A percentile compares a stretch with the other conserved stretches of the same genome.
Conservation (phyloP, 2,329 filamentous ascomycete species). For the Penicillium sp. region DNA sequence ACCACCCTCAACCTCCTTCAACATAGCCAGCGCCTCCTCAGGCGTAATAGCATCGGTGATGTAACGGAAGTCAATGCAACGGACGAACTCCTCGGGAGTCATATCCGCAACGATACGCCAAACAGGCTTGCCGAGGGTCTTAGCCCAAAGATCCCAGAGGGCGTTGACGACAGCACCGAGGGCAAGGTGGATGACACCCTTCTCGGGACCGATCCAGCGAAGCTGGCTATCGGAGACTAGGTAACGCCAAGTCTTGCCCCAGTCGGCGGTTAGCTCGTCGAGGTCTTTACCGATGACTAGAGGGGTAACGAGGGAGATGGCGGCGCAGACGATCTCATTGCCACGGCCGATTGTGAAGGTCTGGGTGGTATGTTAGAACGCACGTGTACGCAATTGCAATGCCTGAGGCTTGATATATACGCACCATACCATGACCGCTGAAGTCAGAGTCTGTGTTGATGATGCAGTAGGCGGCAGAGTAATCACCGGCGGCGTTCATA, state of each 20-base stretch:
- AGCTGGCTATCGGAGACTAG: slow-evolving; percentile 89
- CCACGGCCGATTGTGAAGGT: slow-evolving; percentile 62
- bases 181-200: slow-evolving; percentile 90
- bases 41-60: slow-evolving; percentile 91
- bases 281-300: slow-evolving; percentile 75
- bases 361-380: slow-evolving; percentile 17
- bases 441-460: slow-evolving; percentile 70
- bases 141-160: slow-evolving; percentile 94
- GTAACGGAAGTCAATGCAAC: slow-evolving; percentile 90
- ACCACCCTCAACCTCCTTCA: slow-evolving; percentile 63
- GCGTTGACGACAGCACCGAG: slow-evolving; percentile 88
- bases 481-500: slow-evolving; percentile 93
- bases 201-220: slow-evolving; percentile 91
- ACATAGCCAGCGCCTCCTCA: slow-evolving; percentile 72
- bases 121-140: slow-evolving; percentile 79
- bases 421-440: slow-evolving; percentile 45
- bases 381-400: not conserved
- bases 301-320: slow-evolving; percentile 74
- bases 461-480: slow-evolving; percentile 93
- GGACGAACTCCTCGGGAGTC: slow-evolving; percentile 81
- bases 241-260: slow-evolving; percentile 86
- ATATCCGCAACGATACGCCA: slow-evolving; percentile 90
- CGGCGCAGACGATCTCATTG: slow-evolving; percentile 87
- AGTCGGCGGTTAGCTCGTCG: slow-evolving; percentile 72
- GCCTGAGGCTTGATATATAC: slow-evolving; percentile 8